A percentile compares a stretch with the other conserved stretches of the same genome.
phyloP scores from a whole-genome alignment of 768 basidiomycete species.

The Imleria badia region DNA sequence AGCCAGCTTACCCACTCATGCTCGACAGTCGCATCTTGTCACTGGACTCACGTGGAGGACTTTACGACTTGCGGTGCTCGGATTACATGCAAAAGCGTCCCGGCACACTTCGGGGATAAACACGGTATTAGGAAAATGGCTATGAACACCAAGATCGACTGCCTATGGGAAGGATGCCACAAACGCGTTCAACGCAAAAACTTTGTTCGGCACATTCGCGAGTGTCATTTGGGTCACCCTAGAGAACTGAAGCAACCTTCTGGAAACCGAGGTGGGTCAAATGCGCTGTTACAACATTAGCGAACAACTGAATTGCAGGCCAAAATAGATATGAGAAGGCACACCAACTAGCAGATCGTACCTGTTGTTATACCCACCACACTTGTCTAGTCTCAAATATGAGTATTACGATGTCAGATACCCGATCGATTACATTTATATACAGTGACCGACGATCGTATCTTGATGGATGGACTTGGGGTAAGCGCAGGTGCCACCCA shows the following conservation, averaged over 20 bases:
- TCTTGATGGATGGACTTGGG: too few species aligned
- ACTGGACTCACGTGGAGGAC: not conserved
- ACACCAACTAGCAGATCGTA: too few species aligned
- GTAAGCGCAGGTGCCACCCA: too few species aligned
- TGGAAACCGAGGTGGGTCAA: not conserved
- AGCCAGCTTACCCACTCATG: not conserved
- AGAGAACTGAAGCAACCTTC: not conserved
- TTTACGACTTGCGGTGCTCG: not conserved
- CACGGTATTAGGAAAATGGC: not conserved
- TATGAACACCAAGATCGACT: accelerated
- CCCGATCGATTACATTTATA: too few species aligned
- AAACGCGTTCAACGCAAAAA: not conserved
- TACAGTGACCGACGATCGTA: too few species aligned
- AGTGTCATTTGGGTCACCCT: not conserved
- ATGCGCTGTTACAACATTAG: not conserved
- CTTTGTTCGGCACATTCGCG: not conserved
- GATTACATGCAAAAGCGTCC: not conserved
- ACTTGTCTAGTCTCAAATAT: too few species aligned
- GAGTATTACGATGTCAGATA: too few species aligned
- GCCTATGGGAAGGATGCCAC: not conserved
- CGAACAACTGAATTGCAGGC: not conserved
- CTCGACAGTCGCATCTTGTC: not conserved
- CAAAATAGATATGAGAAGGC: too few species aligned
- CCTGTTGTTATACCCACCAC: too few species aligned
- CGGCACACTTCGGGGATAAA: not conserved